phyloP scores from a whole-genome alignment of 2,329 filamentous ascomycete species.

The Xenosphaeropsis pyriputrescens region DNA sequence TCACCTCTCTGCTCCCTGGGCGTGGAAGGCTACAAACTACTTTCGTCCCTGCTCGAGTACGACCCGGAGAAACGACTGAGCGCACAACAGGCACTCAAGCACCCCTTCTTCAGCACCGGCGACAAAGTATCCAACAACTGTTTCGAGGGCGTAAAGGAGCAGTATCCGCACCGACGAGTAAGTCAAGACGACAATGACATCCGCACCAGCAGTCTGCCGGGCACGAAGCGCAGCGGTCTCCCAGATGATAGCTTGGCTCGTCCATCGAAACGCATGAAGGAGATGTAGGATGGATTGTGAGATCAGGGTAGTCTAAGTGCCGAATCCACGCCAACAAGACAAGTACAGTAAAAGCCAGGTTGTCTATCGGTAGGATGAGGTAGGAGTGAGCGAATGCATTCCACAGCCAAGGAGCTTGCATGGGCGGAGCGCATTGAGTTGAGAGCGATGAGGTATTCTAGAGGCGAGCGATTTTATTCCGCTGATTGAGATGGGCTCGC shows the following conservation, averaged over 20 bases:
- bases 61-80: conserved; percentile 82
- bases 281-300: too few species aligned
- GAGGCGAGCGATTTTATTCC: too few species aligned
- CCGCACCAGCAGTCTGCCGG: conserved; percentile 73
- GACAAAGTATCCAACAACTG: conserved; percentile 64
- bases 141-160: conserved; percentile 76
- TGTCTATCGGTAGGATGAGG: too few species aligned
- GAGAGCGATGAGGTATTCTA: too few species aligned
- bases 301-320: too few species aligned
- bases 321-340: too few species aligned
- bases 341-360: too few species aligned
- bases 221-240: conserved; percentile 77
- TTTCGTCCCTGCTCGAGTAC: conserved; percentile 77
- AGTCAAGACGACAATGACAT: conserved; percentile 96
- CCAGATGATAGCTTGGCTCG: conserved; percentile 66
- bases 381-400: too few species aligned
- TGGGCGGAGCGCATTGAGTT: too few species aligned
- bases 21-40: conserved; percentile 65
- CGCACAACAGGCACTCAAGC: conserved; percentile 75
- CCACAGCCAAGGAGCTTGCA: too few species aligned
- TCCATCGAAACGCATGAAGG: conserved; percentile 47
- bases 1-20: conserved; percentile 40
- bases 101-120: conserved; percentile 70
- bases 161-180: conserved; percentile 82
- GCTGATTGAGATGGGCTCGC: too few species aligned